These are phyloP conservation scores for Cadophora malorum DNA, from an alignment of 2,329 filamentous ascomycete species.

Conservation along the genomic window DNA sequence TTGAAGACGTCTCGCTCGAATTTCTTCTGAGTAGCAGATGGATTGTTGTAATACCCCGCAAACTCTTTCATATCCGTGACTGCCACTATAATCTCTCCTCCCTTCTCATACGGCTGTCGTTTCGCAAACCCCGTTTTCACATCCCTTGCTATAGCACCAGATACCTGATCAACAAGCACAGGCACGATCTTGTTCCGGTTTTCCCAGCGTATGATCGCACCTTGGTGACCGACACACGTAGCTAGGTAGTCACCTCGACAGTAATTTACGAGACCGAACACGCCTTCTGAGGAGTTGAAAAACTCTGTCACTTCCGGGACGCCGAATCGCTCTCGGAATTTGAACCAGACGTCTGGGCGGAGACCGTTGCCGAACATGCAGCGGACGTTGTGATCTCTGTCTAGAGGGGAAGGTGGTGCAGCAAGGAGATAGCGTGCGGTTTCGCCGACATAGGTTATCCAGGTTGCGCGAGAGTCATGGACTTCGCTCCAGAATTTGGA, in stretches of 20 bases:
- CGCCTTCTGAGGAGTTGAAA: constrained; percentile 79
- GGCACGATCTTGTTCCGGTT: constrained; percentile 65
- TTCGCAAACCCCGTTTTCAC: constrained; percentile 70
- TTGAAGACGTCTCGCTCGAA: constrained; percentile 68
- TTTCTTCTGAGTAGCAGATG: constrained; percentile 70
- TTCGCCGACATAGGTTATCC: constrained; percentile 81
- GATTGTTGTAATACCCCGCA: constrained; percentile 74
- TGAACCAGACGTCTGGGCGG: constrained; percentile 70
- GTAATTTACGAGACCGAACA: constrained; percentile 66
- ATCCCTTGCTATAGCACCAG: constrained; percentile 70
- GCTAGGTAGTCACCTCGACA: constrained; percentile 67
- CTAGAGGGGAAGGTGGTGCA: constrained; percentile 66
- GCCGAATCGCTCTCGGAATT: constrained; percentile 68
- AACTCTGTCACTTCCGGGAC: constrained; percentile 72
- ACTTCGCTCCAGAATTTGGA: constrained; percentile 76
- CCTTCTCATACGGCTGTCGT: constrained; percentile 67
- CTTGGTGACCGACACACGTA: constrained; percentile 74
- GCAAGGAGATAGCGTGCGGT: constrained; percentile 77
- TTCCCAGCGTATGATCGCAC: constrained; percentile 60
- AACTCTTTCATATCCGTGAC: constrained; percentile 62
- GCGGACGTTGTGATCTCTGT: constrained; percentile 63
- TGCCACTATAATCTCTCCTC: constrained; percentile 77
- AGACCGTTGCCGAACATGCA: constrained; percentile 71
- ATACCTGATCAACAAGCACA: constrained; percentile 71
- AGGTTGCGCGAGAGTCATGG: constrained; percentile 69